Evolutionary conservation across 768 basidiomycete species (phyloP).

Genomic region (Xanthoconium purpureum): DNA sequence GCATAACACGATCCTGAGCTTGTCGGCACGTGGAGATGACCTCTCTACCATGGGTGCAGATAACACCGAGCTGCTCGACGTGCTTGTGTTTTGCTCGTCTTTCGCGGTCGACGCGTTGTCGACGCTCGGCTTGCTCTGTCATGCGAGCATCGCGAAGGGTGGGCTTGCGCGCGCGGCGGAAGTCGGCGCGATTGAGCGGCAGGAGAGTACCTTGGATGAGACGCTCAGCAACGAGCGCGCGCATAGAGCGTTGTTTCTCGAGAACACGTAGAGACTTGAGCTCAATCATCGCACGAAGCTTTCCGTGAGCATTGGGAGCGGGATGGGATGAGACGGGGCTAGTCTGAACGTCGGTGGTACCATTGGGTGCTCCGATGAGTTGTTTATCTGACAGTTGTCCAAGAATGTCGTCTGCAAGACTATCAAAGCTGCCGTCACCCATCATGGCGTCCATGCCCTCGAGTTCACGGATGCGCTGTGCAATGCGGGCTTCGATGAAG

Average conservation of each 20-base stretch:
- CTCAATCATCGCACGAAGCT: constrained; percentile 88
- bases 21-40: constrained; percentile 66
- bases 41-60: constrained; percentile 79
- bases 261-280: constrained; percentile 85
- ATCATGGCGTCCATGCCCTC: constrained; percentile 75
- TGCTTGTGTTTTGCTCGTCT: constrained; percentile 95
- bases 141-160: constrained; percentile 83
- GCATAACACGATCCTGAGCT: constrained; percentile 55
- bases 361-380: constrained; percentile 30
- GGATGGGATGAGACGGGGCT: constrained; percentile 39
- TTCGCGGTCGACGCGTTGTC: constrained; percentile 90
- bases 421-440: constrained; percentile 70
- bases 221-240: constrained; percentile 81
- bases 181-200: constrained; percentile 88
- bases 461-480: constrained; percentile 86
- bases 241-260: constrained; percentile 86
- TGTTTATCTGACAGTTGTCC: constrained; percentile 3
- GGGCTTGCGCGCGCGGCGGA: constrained; percentile 83
- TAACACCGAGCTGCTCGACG: constrained; percentile 86
- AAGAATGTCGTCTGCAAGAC: constrained; percentile 39
- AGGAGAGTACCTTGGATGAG: constrained; percentile 85
- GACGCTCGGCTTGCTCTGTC: constrained; percentile 86
- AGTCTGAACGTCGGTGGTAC: constrained; percentile 28
- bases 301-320: constrained; percentile 67
- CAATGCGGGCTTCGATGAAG: constrained; percentile 84